These are phyloP conservation scores for Toxicodendron radicans DNA, from an alignment of 345 rosid species.

Conservation along the genomic window DNA sequence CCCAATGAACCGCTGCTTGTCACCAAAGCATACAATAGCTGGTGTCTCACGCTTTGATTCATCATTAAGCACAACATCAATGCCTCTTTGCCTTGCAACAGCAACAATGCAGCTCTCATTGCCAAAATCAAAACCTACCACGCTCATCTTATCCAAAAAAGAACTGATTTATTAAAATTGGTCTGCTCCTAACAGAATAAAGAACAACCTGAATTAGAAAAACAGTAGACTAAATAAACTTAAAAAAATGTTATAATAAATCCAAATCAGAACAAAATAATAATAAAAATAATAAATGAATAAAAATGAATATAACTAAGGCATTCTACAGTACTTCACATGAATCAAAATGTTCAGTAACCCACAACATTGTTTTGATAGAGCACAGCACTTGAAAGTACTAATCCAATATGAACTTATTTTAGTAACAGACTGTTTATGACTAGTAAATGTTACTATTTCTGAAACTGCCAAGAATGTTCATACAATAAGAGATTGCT, in stretches of 20 bases:
- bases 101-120: constrained; percentile 96
- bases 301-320: neutral
- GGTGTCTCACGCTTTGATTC: constrained; percentile 99
- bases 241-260: neutral
- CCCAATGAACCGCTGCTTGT: constrained; percentile 93
- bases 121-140: constrained; percentile 96
- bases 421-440: too few species aligned
- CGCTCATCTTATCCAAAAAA: constrained; percentile 65
- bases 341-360: too few species aligned
- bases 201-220: constrained; percentile 3
- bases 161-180: constrained; percentile 1
- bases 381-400: too few species aligned
- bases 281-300: neutral
- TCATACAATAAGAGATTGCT: too few species aligned
- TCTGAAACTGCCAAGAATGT: too few species aligned
- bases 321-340: too few species aligned
- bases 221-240: neutral
- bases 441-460: too few species aligned
- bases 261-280: neutral
- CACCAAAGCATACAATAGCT: constrained; percentile 90
- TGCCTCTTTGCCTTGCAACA: constrained; percentile 97
- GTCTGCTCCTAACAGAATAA: constrained; percentile 1
- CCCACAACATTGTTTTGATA: too few species aligned
- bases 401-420: too few species aligned
- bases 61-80: constrained; percentile 96